Base-by-base conservation (phyloP, 106 monocot species). In the Dendrobium officinale region DNA sequence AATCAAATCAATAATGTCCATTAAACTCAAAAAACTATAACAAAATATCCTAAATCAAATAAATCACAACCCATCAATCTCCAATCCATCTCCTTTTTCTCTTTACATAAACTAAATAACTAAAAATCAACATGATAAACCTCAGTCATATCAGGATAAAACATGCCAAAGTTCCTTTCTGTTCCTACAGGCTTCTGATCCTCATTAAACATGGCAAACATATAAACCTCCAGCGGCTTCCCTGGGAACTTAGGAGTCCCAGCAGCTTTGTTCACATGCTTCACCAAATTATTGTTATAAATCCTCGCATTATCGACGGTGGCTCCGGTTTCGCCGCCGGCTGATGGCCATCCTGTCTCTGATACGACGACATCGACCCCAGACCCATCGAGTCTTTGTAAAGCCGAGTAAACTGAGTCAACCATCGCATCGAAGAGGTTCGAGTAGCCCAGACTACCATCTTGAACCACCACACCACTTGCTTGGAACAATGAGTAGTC, bases 121-220 rank as follows among this genome's bases (percentile, higher is more conserved):
- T 51, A 48, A 49, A 81, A 81, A 26, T 75, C 24, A 4, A 81
- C 75, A 19, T 75, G 81, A n/a, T 81, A 81, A 43, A 81, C 81
- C 59, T 81, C 81, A 40, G 75, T 75, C 81, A 75, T 81, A 6
- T 81, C 81, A 42, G 81, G 81, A 41, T 75, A 75, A 43, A 58
- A 78, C 41, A 83, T 29, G 9, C 83, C 83, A 17, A 83, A 83
- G 72, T 83, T 83, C 20, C 78, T 77, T 17, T 83, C 83, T 0
- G 33, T 33, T 15, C 83, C 83, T 0, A 41, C 40, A 8, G 70
- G 78, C 41, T 83, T 83, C 4, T 19, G 78, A 19, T 78, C 10
- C 78, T 83, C 83, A 16, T 83, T 83, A 29, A 83, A 83, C 78
- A 83, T 55, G 7, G 77, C 83, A n/a, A 83, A 83, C 78, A 83